A percentile compares a stretch with the other conserved stretches of the same genome.
Evolutionary conservation across 257 asterid genomes (phyloP).

Genomic region (Misopates orontium): DNA sequence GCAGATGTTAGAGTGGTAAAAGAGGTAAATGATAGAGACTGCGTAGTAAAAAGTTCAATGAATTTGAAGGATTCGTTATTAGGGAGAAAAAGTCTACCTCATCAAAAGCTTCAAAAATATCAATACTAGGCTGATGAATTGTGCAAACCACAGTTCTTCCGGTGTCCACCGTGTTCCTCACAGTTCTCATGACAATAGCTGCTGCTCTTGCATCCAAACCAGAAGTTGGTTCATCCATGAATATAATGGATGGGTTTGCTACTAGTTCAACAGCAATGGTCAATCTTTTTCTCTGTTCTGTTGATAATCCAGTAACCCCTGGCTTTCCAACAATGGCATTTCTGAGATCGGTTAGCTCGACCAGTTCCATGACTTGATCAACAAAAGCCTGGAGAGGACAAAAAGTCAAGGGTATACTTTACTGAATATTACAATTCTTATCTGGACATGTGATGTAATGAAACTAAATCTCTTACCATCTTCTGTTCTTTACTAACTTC

Average conservation of each 20-base stretch:
- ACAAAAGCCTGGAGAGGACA: conserved; percentile 50
- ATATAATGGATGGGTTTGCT: conserved; percentile 77
- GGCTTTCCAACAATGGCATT: conserved; percentile 71
- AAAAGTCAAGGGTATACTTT: neutral
- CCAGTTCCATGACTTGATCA: conserved; percentile 71
- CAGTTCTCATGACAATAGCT: conserved; percentile 75
- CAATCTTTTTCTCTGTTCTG: conserved; percentile 69
- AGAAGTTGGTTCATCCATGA: conserved; percentile 82
- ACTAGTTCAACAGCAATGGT: conserved; percentile 79
- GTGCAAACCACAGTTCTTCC: conserved; percentile 82
- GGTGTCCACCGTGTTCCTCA: conserved; percentile 75
- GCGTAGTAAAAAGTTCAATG: neutral
- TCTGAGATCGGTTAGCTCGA: conserved; percentile 62
- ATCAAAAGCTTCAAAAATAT: conserved; percentile 72
- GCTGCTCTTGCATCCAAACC: conserved; percentile 83
- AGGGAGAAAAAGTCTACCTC: conserved; percentile 36
- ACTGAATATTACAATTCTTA: neutral
- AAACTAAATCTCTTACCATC: conserved; percentile 41
- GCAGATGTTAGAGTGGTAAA: neutral
- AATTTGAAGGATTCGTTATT: neutral
- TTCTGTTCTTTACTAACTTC: conserved; percentile 61
- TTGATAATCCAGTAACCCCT: conserved; percentile 63
- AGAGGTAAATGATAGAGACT: neutral
- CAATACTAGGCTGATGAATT: conserved; percentile 77
- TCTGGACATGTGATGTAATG: neutral